Evolutionary conservation across 768 basidiomycete species (phyloP).

Genomic region (Crucibulum laeve): DNA sequence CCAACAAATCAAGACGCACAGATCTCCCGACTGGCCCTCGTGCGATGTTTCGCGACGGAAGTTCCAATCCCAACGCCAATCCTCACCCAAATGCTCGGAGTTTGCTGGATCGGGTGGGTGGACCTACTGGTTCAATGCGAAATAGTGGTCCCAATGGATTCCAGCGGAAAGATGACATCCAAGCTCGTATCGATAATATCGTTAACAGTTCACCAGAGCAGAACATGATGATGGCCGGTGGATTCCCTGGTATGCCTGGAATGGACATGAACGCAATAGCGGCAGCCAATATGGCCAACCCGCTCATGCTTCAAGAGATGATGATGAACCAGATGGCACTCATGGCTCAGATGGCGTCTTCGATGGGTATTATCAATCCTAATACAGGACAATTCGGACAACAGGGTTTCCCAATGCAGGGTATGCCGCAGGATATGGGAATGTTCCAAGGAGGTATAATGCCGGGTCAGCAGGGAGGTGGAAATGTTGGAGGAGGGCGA

Average conservation of each 20-base stretch:
- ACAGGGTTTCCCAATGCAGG: constrained; percentile 59
- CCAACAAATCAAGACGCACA: constrained; percentile 67
- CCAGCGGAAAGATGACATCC: constrained; percentile 59
- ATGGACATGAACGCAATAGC: constrained; percentile 66
- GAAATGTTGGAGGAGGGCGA: constrained; percentile 35
- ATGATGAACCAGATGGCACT: constrained; percentile 91
- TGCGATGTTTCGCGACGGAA: constrained; percentile 61
- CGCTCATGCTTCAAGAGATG: constrained; percentile 80
- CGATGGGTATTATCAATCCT: constrained; percentile 74
- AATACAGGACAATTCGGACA: constrained; percentile 48
- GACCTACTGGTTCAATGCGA: constrained; percentile 33
- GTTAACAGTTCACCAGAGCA: constrained; percentile 52
- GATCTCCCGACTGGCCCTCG: constrained; percentile 84
- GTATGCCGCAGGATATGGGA: constrained; percentile 49
- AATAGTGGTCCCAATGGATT: constrained; percentile 31
- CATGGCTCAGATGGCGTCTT: constrained; percentile 89
- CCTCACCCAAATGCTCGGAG: constrained; percentile 45
- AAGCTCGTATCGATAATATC: constrained; percentile 76
- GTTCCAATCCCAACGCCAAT: constrained; percentile 16
- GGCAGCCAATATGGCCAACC: constrained; percentile 51
- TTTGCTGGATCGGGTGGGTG: constrained; percentile 80
- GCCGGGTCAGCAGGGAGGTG: constrained; percentile 26
- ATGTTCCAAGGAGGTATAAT: constrained; percentile 42
- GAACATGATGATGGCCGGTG: constrained; percentile 51
- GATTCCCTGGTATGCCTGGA: constrained; percentile 36